Conservation (phyloP, 2,329 filamentous ascomycete species). For the Cladosporium sp. region DNA sequence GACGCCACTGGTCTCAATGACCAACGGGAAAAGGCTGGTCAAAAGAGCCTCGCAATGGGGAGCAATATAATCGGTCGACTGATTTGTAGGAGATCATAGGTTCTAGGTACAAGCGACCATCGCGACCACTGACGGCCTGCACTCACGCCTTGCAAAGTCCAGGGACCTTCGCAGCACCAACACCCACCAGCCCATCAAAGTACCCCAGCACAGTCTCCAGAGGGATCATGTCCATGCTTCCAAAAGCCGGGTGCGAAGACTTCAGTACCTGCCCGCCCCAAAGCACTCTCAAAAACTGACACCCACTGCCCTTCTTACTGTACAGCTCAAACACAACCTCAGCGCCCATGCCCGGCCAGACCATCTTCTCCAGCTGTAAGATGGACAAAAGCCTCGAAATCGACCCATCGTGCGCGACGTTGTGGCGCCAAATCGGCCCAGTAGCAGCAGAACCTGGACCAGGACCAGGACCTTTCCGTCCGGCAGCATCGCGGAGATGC, state of each 20-base stretch:
- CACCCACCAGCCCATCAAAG: constrained; percentile 69
- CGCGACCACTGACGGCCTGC: background rate
- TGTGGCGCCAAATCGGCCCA: constrained; percentile 64
- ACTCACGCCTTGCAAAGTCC: constrained; percentile 33
- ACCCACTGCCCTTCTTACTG: constrained; percentile 39
- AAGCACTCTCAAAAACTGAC: constrained; percentile 63
- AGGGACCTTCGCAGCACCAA: constrained; percentile 44
- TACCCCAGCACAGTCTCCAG: constrained; percentile 65
- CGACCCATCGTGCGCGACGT: constrained; percentile 78
- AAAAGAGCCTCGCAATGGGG: background rate
- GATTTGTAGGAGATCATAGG: background rate
- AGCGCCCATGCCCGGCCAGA: constrained; percentile 81
- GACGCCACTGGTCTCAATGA: too few relatives aligned
- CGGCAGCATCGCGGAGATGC: constrained; percentile 57
- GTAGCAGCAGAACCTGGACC: background rate
- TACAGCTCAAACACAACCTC: constrained; percentile 79
- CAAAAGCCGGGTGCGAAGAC: constrained; percentile 69
- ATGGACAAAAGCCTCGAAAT: constrained; percentile 67
- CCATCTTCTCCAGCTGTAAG: constrained; percentile 72
- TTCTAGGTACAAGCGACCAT: background rate
- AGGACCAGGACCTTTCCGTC: constrained; percentile 15
- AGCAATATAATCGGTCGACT: background rate
- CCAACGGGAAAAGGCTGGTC: too few relatives aligned
- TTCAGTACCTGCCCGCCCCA: constrained; percentile 67
- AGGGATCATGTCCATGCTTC: constrained; percentile 69